Evolutionary conservation across 768 basidiomycete genomes (phyloP), one percentile per base, ranked within the genome.

Genomic region (Xerocomellus intermedius): DNA sequence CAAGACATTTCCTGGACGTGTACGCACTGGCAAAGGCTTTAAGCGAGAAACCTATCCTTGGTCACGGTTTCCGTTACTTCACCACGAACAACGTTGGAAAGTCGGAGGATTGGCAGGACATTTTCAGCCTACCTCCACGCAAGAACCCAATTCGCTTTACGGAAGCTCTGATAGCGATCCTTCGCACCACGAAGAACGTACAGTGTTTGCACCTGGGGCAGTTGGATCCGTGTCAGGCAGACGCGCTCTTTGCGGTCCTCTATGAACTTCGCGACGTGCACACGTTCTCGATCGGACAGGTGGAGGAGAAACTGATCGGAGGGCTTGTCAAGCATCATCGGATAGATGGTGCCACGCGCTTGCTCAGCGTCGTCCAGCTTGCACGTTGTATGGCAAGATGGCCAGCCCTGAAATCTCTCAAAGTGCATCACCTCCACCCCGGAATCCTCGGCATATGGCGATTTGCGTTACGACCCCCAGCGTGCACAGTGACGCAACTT

Each of bases 401-500:
- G 64, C 57, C 64, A 0, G 44, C 50, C 0, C 55, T 67, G 5
- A 51, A 24, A 13, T 47, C 55, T 7, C 56, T 66, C 41, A 52
- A 50, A 10, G 8, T 66, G 5, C 56, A 58, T 2, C 57, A 61
- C 47, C 51, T 65, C 42, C 61, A 66, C 37, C 49, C 63, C 2
- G 44, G 55, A 2, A 30, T 43, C 4, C 38, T 58, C 8, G 16
- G 52, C 8, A 28, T 67, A 17, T 57, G 59, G 53, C 57, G 64
- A 5, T 48, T 58, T 6, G 41, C 47, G 0, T 43, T 67, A 5
- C 58, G 64, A 10, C 50, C 57, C 9, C 62, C 64, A 0, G 22
- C n/a, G 14, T 65, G 60, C 48, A 22, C 54, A 21, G 47, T 64
- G n/a, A 65, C 62, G 4, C 61, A 61, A 2, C 64, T 65, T 39